These are phyloP conservation scores for Suhomyces ambrosiae DNA, from an alignment of 1,139 yeast species.

Conservation along the genomic window DNA sequence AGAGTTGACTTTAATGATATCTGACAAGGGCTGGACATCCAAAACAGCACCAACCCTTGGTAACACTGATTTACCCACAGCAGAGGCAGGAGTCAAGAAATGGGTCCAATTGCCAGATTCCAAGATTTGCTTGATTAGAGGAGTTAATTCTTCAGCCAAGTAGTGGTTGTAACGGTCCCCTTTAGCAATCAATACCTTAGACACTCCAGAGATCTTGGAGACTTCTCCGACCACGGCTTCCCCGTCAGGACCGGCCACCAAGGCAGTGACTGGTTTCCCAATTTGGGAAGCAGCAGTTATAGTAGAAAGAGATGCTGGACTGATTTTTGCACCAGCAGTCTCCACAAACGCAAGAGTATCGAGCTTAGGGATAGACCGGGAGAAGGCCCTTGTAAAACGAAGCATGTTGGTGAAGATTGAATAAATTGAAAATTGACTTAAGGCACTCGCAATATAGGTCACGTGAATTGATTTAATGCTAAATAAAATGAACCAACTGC, in stretches of 20 bases:
- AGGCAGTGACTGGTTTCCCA: conserved; percentile 66
- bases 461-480: conserved; percentile 7
- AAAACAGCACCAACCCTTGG: conserved; percentile 87
- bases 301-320: conserved; percentile 69
- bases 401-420: conserved; percentile 19
- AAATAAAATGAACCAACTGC: too few relatives aligned
- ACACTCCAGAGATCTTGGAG: conserved; percentile 40
- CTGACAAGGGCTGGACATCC: conserved; percentile 87
- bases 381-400: conserved; percentile 33
- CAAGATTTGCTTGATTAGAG: conserved; percentile 52
- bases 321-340: conserved; percentile 51
- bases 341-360: conserved; percentile 77
- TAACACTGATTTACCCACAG: conserved; percentile 82
- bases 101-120: conserved; percentile 57
- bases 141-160: conserved; percentile 68
- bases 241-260: conserved; percentile 60
- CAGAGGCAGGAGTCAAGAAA: conserved; percentile 77
- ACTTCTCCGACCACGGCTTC: conserved; percentile 40
- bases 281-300: conserved; percentile 64
- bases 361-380: conserved; percentile 27
- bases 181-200: conserved; percentile 53
- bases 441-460: conserved; percentile 1
- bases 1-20: conserved; percentile 67
- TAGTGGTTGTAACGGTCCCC: conserved; percentile 54
- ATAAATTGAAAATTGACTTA: not conserved